phyloP scores from a whole-genome alignment of 495 filamentous ascomycete species.

The Eremomyces bilateralis region DNA sequence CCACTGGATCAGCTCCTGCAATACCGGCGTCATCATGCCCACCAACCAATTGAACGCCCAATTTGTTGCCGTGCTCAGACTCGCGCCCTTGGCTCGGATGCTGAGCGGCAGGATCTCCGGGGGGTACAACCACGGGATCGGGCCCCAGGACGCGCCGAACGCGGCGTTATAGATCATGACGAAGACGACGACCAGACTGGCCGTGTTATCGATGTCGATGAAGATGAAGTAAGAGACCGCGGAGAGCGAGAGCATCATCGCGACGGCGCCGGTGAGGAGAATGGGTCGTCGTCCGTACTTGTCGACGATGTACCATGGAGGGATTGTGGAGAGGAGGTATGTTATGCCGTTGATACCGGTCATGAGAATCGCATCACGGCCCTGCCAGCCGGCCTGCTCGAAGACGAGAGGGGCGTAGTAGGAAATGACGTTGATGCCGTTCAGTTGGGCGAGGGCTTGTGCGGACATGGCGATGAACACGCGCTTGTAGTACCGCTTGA shows the following conservation, averaged over 20 bases:
- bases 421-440: conserved; percentile 98
- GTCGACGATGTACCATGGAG: conserved; percentile 95
- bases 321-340: conserved; percentile 76
- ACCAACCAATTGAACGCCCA: conserved; percentile 99
- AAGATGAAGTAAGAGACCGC: conserved; percentile 89
- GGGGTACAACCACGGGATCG: conserved; percentile 94
- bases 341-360: conserved; percentile 89
- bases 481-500: conserved; percentile 70
- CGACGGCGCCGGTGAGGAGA: conserved; percentile 71
- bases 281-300: conserved; percentile 78
- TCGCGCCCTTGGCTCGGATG: conserved; percentile 93
- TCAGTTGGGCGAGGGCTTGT: conserved; percentile 83
- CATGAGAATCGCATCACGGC: conserved; percentile 84
- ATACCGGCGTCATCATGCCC: conserved; percentile 76
- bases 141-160: conserved; percentile 97
- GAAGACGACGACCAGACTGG: conserved; percentile 68
- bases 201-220: conserved; percentile 56
- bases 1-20: conserved; percentile 83
- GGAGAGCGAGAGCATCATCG: conserved; percentile 81
- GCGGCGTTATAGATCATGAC: conserved; percentile 98
- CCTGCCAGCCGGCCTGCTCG: conserved; percentile 82
- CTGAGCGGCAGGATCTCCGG: conserved; percentile 93
- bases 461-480: conserved; percentile 99
- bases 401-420: conserved; percentile 97
- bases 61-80: conserved; percentile 86